phyloP scores from a whole-genome alignment of 257 asterid genomes.

The Rauvolfia tetraphylla region DNA sequence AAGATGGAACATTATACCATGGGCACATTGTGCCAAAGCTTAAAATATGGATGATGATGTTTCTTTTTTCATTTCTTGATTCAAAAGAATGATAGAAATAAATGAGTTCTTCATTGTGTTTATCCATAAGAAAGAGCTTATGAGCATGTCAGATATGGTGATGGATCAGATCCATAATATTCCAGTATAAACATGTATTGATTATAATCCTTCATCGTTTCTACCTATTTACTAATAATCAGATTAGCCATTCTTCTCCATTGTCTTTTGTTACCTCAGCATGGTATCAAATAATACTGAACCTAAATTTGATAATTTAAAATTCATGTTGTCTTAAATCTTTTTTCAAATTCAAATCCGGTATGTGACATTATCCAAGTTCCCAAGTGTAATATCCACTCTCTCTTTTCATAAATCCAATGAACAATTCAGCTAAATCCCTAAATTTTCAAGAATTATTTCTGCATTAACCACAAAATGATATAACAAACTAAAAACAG shows the following conservation, averaged over 20 bases:
- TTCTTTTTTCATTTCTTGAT: neutral
- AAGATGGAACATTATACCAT: neutral
- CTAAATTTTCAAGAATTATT: neutral
- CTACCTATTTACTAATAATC: neutral
- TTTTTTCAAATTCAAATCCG: neutral
- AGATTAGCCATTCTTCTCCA: neutral
- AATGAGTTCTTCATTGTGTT: neutral
- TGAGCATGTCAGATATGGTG: neutral
- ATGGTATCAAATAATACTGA: neutral
- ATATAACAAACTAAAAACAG: neutral
- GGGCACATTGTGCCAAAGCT: neutral
- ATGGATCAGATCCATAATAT: neutral
- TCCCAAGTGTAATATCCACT: neutral
- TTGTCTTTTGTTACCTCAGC: neutral
- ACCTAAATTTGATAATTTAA: neutral
- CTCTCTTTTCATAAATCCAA: no score
- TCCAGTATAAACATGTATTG: neutral
- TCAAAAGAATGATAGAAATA: neutral
- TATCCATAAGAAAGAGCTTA: neutral
- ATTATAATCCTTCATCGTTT: neutral
- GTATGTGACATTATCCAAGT: neutral
- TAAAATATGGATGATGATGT: neutral
- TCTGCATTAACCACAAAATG: neutral
- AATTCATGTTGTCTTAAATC: neutral
- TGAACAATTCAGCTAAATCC: neutral